Evolutionary conservation across 306 rosid species (phyloP).

Genomic region (Vachellia collinsii): DNA sequence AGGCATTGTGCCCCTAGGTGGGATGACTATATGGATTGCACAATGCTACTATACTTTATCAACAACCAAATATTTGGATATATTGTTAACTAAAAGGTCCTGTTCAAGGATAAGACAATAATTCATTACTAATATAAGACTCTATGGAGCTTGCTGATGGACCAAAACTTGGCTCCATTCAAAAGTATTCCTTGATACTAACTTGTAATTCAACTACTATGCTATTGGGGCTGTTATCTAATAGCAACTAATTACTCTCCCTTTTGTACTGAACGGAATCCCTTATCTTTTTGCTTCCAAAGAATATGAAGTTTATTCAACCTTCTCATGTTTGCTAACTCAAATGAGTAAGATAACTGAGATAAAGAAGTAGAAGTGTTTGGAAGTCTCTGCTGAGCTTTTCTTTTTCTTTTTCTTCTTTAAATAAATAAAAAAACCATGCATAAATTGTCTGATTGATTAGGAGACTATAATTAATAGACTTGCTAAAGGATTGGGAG

Average conservation of each 20-base stretch:
- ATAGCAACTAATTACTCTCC: not conserved
- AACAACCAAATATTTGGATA: too few relatives aligned
- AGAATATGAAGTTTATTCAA: slow-evolving; percentile 12
- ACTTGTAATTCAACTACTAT: not conserved
- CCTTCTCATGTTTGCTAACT: not conserved
- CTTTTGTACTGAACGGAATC: not conserved
- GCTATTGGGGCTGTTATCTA: not conserved
- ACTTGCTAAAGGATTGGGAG: not conserved
- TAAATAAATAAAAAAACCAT: not conserved
- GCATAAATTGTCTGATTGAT: not conserved
- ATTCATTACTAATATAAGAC: not conserved
- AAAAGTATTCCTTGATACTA: not conserved
- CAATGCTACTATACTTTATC: not conserved
- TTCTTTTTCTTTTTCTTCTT: not conserved
- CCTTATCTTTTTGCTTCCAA: not conserved
- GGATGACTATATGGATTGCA: too few relatives aligned
- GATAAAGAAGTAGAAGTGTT: slow-evolving; percentile 18
- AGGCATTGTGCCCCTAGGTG: not conserved
- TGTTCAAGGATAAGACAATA: too few relatives aligned
- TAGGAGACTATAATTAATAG: not conserved
- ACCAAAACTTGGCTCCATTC: not conserved
- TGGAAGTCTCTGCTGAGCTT: not conserved
- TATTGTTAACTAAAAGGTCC: too few relatives aligned
- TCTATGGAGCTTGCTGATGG: not conserved
- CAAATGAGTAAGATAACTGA: not conserved